Percentiles rank a stretch among this genome's conserved stretches.
phyloP scores from a whole-genome alignment of 768 basidiomycete genomes.

The Amanita exitialis region DNA sequence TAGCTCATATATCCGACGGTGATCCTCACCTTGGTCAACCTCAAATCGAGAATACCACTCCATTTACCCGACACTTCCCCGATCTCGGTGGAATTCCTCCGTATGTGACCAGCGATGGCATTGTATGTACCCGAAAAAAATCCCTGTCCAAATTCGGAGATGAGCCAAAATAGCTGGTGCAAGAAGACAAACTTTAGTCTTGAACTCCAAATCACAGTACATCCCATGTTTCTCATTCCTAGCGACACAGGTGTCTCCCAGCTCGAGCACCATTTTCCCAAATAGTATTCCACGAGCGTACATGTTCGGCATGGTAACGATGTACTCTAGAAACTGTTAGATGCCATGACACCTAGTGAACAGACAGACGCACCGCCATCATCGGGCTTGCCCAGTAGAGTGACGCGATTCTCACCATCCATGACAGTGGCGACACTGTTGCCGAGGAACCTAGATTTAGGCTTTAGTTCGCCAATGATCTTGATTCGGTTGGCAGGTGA shows the following conservation, averaged over 20 bases:
- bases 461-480: conserved; percentile 88
- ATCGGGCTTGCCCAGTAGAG: conserved; percentile 70
- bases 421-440: conserved; percentile 94
- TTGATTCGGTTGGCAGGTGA: conserved; percentile 82
- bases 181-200: conserved; percentile 70
- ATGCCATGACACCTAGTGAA: not conserved
- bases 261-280: conserved; percentile 92
- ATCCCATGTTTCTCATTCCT: conserved; percentile 73
- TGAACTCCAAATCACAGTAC: conserved; percentile 86
- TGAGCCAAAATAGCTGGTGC: not conserved
- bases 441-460: conserved; percentile 93
- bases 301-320: conserved; percentile 97
- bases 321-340: conserved; percentile 45
- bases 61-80: conserved; percentile 89
- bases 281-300: conserved; percentile 83
- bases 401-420: conserved; percentile 92
- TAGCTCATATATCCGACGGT: not conserved
- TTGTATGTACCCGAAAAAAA: conserved; percentile 98
- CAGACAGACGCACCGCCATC: conserved; percentile 60
- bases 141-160: conserved; percentile 31
- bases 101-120: conserved; percentile 73
- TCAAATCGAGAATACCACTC: conserved; percentile 86
- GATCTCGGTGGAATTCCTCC: conserved; percentile 48
- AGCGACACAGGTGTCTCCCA: conserved; percentile 83
- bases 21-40: conserved; percentile 46